Evolutionary conservation across 129 eudicot species (phyloP).

Genomic region (Solidago caesia): DNA sequence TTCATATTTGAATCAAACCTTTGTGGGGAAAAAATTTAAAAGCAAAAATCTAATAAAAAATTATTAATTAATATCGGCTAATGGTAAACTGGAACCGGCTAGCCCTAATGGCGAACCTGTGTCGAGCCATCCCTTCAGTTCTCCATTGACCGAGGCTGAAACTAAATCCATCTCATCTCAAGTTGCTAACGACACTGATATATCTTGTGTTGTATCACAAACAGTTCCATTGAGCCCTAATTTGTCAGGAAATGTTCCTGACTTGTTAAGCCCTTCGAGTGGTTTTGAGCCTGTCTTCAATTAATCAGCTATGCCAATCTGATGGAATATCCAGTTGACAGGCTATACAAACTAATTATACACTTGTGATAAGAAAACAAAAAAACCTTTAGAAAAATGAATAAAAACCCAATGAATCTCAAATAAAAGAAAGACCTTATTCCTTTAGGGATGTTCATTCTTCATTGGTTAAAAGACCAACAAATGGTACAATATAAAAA

Average conservation of each 20-base stretch:
- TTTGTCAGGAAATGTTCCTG: constrained; percentile 53
- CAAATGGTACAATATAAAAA: too few species aligned
- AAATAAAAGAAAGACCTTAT: too few species aligned
- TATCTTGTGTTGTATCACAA: constrained; percentile 49
- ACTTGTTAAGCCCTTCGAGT: constrained; percentile 48
- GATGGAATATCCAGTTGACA: constrained; percentile 55
- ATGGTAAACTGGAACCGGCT: constrained; percentile 36
- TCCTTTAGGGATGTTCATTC: too few species aligned
- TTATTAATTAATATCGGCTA: constrained; percentile 7
- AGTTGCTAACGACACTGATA: constrained; percentile 31
- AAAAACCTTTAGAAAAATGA: not conserved
- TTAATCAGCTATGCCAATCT: constrained; percentile 50
- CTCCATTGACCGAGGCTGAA: constrained; percentile 37
- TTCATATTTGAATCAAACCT: too few species aligned
- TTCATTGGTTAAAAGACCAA: too few species aligned
- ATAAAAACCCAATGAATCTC: too few species aligned
- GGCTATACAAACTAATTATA: constrained; percentile 20
- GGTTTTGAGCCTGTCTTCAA: constrained; percentile 30
- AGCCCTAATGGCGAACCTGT: constrained; percentile 41
- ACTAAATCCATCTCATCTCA: constrained; percentile 25
- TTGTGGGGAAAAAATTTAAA: too few species aligned
- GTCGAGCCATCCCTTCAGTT: constrained; percentile 34
- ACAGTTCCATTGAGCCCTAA: constrained; percentile 64
- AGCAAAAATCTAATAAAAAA: too few species aligned
- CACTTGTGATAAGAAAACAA: not conserved